Conservation (phyloP, 2,329 filamentous ascomycete genomes). For the Zymoseptoria pseudotritici region DNA sequence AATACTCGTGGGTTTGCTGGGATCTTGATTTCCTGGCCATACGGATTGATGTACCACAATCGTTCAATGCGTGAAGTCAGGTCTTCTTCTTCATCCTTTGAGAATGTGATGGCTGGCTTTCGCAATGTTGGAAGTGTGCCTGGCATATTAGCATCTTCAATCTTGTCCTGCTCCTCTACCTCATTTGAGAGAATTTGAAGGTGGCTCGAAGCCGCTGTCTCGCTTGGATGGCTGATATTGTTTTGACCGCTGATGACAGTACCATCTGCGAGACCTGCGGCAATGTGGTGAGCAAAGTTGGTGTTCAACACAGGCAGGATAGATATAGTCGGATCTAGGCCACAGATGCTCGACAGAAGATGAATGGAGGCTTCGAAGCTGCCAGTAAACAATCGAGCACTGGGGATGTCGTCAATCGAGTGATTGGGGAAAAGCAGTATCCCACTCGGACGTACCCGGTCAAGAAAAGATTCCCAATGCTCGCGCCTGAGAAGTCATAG, state of each 20-base stretch:
- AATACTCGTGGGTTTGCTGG: conserved; percentile 75
- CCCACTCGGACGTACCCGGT: conserved; percentile 36
- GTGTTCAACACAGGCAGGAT: conserved; percentile 89
- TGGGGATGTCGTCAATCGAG: conserved; percentile 30
- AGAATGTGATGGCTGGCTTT: conserved; percentile 73
- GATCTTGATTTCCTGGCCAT: conserved; percentile 90
- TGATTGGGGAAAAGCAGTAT: conserved; percentile 19
- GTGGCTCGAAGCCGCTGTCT: conserved; percentile 38
- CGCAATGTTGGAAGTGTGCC: conserved; percentile 74
- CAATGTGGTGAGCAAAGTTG: conserved; percentile 93
- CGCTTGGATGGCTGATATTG: conserved; percentile 77
- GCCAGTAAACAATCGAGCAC: conserved; percentile 81
- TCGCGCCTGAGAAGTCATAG: conserved; percentile 45
- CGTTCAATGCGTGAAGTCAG: conserved; percentile 69
- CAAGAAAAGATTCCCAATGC: conserved; percentile 46
- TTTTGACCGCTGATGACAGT: conserved; percentile 83
- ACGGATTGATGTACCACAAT: conserved; percentile 97
- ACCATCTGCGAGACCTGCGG: conserved; percentile 69
- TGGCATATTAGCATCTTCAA: conserved; percentile 74
- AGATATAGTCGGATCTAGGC: conserved; percentile 66
- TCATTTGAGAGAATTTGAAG: conserved; percentile 35
- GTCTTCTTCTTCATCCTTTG: conserved; percentile 67
- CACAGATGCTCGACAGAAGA: conserved; percentile 76
- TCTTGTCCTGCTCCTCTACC: conserved; percentile 48
- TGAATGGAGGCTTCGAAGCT: conserved; percentile 92